These are phyloP conservation scores for Corylus avellana DNA, from an alignment of 306 rosid genomes.

Conservation along the genomic window DNA sequence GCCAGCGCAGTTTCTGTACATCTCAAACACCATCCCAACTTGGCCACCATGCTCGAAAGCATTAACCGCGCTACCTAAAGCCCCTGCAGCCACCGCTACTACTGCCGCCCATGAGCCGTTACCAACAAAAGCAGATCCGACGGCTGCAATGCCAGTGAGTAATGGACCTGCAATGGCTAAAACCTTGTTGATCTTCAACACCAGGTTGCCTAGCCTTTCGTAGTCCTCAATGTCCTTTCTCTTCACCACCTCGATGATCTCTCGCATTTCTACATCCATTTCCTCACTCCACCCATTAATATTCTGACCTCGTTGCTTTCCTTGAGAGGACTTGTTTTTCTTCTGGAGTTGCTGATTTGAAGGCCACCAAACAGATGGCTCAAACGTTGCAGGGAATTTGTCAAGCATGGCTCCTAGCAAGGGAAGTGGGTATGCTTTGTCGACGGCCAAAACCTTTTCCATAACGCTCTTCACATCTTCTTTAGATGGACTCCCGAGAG, in stretches of 20 bases:
- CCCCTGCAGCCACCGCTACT: constrained; percentile 55
- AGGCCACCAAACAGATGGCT: constrained; percentile 91
- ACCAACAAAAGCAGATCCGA: constrained; percentile 46
- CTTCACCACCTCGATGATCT: constrained; percentile 50
- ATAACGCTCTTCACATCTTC: constrained; percentile 49
- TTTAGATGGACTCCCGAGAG: constrained; percentile 29
- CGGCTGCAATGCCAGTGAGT: constrained; percentile 71
- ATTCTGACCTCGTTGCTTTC: background rate
- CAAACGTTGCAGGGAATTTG: constrained; percentile 54
- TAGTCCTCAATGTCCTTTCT: constrained; percentile 66
- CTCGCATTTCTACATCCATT: constrained; percentile 58
- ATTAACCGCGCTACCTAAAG: constrained; percentile 50
- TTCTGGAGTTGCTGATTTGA: background rate
- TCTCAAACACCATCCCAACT: constrained; percentile 74
- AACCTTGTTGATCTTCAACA: constrained; percentile 55
- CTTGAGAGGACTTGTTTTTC: background rate
- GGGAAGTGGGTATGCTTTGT: constrained; percentile 81
- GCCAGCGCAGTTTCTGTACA: constrained; percentile 62
- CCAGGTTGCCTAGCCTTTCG: constrained; percentile 61
- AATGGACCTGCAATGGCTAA: constrained; percentile 68
- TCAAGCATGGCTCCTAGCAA: constrained; percentile 74
- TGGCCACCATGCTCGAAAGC: constrained; percentile 68
- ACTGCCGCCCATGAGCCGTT: constrained; percentile 28
- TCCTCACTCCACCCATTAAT: constrained; percentile 63
- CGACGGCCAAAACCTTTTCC: constrained; percentile 62